Evolutionary conservation across 2,329 filamentous ascomycete genomes (phyloP).

Genomic region (Neospermospora avenae): DNA sequence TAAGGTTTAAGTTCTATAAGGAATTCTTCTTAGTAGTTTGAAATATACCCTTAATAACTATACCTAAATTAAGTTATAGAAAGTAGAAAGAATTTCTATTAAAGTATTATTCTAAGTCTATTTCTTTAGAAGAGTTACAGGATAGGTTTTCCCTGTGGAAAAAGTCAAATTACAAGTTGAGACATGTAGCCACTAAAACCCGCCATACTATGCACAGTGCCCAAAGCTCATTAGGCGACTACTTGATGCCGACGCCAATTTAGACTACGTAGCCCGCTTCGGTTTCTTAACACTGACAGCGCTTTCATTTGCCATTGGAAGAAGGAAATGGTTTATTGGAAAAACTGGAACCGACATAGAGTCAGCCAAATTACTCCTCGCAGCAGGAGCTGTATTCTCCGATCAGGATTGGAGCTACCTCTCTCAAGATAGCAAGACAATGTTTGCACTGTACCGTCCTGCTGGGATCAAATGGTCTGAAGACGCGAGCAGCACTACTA

Average conservation of each 20-base stretch:
- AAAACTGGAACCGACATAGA: background rate
- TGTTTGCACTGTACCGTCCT: background rate
- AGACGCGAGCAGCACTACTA: background rate
- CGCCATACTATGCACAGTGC: background rate
- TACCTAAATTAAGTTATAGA: too few species aligned
- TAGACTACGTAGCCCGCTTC: accelerated
- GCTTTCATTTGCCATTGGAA: slow-evolving; percentile 6
- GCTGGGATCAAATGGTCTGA: background rate
- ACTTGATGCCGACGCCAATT: background rate
- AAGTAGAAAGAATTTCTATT: too few species aligned
- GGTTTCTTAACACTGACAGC: slow-evolving; percentile 22
- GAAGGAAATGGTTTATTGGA: too few species aligned
- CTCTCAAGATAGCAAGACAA: background rate
- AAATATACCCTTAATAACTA: too few species aligned
- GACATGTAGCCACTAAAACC: too few species aligned
- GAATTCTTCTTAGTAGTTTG: too few species aligned
- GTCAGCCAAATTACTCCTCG: background rate
- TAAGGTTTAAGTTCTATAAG: too few species aligned
- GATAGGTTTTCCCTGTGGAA: too few species aligned
- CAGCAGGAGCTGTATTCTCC: background rate
- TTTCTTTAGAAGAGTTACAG: too few species aligned
- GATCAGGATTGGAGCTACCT: background rate
- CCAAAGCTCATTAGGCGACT: background rate
- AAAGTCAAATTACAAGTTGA: too few species aligned
- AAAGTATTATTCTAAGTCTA: too few species aligned